These are phyloP conservation scores for Crithidia sp. DNA, from an alignment of 208 protist genomes.

Conservation along the genomic window DNA sequence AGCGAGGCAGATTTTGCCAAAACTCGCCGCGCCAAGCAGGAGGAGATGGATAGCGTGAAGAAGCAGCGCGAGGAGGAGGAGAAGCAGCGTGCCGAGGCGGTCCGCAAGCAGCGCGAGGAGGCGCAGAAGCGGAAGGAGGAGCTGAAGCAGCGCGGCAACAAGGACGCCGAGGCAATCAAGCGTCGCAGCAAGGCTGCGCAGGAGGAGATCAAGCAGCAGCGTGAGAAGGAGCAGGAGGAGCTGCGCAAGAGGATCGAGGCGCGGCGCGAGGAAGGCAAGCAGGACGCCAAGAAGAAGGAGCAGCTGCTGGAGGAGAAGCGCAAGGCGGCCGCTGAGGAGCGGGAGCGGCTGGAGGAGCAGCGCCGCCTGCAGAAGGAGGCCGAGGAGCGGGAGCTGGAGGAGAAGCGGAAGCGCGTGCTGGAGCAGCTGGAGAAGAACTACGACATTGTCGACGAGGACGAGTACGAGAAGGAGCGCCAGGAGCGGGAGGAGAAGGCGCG, in stretches of 20 bases:
- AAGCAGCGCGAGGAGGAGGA: constrained; percentile 43
- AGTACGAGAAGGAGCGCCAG: constrained; percentile 45
- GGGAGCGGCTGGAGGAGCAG: constrained; percentile 45
- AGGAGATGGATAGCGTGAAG: constrained; percentile 22
- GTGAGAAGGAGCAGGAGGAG: constrained; percentile 29
- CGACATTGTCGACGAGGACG: constrained; percentile 55
- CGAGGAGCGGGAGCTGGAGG: constrained; percentile 48
- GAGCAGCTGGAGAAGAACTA: constrained; percentile 67
- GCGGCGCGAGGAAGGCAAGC: constrained; percentile 20
- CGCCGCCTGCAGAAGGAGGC: constrained; percentile 51
- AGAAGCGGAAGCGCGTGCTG: constrained; percentile 49
- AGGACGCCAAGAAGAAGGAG: constrained; percentile 35
- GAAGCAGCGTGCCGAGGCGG: constrained; percentile 33
- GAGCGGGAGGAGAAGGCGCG: constrained; percentile 35
- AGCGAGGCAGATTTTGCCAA: constrained; percentile 12
- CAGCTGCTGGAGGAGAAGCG: constrained; percentile 39
- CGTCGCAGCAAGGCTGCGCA: constrained; percentile 13
- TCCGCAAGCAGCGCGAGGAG: constrained; percentile 38
- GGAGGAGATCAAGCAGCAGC: constrained; percentile 21
- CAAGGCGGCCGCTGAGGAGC: constrained; percentile 41
- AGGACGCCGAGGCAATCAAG: constrained; percentile 49
- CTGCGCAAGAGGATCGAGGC: constrained; percentile 25
- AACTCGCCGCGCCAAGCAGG: constrained; percentile 4
- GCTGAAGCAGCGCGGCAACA: constrained; percentile 17
- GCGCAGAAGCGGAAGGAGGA: constrained; percentile 37